Evolutionary conservation across 306 rosid species (phyloP).

Genomic region (Castanea crenata): DNA sequence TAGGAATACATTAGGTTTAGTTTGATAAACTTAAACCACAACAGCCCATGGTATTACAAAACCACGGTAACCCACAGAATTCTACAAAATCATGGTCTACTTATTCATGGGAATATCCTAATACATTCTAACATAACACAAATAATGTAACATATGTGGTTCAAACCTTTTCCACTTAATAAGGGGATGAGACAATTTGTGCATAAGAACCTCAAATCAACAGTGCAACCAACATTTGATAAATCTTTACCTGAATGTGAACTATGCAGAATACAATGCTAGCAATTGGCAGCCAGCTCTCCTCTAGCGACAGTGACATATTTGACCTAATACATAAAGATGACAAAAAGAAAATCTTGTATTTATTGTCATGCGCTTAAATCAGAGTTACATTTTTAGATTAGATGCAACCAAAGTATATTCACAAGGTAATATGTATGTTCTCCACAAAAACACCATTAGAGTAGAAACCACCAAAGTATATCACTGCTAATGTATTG

Average conservation of each 20-base stretch:
- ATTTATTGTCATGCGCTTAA: background rate
- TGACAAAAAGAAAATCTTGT: slow-evolving; percentile 1
- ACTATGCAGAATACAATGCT: slow-evolving; percentile 80
- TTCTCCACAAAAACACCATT: background rate
- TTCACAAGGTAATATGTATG: background rate
- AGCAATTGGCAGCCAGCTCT: slow-evolving; percentile 91
- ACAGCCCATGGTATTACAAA: too few species aligned
- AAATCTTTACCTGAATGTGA: slow-evolving; percentile 74
- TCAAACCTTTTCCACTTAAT: background rate
- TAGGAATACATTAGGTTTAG: too few species aligned
- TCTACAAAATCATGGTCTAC: too few species aligned
- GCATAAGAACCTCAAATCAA: background rate
- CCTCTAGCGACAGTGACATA: slow-evolving; percentile 78
- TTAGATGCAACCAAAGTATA: background rate
- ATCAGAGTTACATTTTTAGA: background rate
- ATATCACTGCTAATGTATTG: background rate
- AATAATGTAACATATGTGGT: background rate
- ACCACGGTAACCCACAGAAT: too few species aligned
- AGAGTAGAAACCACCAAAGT: background rate
- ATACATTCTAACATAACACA: too few species aligned
- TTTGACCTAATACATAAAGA: slow-evolving; percentile 57
- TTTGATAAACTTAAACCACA: too few species aligned
- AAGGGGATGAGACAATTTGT: background rate
- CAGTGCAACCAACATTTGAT: background rate
- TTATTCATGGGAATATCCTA: too few species aligned